These are phyloP conservation scores for Tarenaya hassleriana DNA, from an alignment of 345 rosid genomes.

Conservation along the genomic window DNA sequence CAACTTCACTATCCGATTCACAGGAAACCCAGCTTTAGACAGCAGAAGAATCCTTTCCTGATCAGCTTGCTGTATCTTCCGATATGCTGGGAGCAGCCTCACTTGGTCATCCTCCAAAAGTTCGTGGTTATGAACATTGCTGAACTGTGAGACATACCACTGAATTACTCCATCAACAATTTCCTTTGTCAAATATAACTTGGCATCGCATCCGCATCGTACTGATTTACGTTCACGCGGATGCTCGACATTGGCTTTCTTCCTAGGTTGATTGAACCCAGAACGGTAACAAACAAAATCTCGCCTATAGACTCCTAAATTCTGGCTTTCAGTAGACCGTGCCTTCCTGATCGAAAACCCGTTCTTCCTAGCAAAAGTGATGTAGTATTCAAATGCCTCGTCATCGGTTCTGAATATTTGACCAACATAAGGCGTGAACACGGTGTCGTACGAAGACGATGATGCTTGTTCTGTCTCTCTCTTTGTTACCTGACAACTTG, in stretches of 20 bases:
- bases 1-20: constrained; percentile 78
- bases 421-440: constrained; percentile 78
- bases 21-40: constrained; percentile 91
- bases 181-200: constrained; percentile 76
- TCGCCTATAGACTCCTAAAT: constrained; percentile 75
- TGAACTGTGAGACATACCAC: constrained; percentile 89
- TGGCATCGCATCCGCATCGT: constrained; percentile 92
- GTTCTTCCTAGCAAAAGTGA: constrained; percentile 68
- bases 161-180: constrained; percentile 52
- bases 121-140: constrained; percentile 93
- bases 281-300: constrained; percentile 97
- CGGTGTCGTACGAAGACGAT: constrained; percentile 38
- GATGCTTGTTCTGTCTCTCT: constrained; percentile 34
- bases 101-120: constrained; percentile 92
- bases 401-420: constrained; percentile 73
- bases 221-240: constrained; percentile 92
- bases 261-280: constrained; percentile 87
- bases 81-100: constrained; percentile 82
- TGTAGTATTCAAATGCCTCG: constrained; percentile 83
- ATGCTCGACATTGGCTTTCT: constrained; percentile 84
- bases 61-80: constrained; percentile 82
- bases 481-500: constrained; percentile 42
- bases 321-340: constrained; percentile 80
- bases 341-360: constrained; percentile 94
- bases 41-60: constrained; percentile 82